phyloP scores from a whole-genome alignment of 2,329 filamentous ascomycete species.

The Talaromyces sp. region DNA sequence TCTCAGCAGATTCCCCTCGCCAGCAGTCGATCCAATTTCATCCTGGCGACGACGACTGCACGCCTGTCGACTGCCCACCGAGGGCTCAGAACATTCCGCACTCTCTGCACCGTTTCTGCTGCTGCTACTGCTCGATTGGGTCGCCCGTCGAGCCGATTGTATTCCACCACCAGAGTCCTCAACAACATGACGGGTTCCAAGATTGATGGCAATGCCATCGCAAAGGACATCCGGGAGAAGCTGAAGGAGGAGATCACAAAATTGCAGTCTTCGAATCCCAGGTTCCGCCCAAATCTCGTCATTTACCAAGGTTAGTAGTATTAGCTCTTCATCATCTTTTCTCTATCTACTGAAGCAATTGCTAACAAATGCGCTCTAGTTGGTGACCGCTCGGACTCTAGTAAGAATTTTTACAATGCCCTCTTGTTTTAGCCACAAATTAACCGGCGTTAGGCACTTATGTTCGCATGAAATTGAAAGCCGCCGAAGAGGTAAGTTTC shows the following conservation, averaged over 20 bases:
- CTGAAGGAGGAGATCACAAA: slow-evolving; percentile 75
- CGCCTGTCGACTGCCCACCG: slow-evolving; percentile 5
- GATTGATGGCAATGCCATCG: slow-evolving; percentile 94
- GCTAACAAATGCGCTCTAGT: slow-evolving; percentile 49
- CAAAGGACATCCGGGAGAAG: slow-evolving; percentile 80
- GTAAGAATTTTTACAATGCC: slow-evolving; percentile 47
- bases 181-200: slow-evolving; percentile 76
- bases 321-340: background rate
- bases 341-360: background rate
- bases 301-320: slow-evolving; percentile 78
- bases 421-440: slow-evolving; percentile 14
- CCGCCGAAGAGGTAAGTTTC: slow-evolving; percentile 71
- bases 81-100: background rate
- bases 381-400: slow-evolving; percentile 86
- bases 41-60: background rate
- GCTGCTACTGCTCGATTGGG: background rate
- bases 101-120: background rate
- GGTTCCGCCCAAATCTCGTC: slow-evolving; percentile 83
- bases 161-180: slow-evolving; percentile 33
- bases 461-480: slow-evolving; percentile 99
- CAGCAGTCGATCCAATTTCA: background rate
- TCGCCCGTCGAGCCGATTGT: background rate
- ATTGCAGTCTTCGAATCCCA: slow-evolving; percentile 75
- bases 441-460: slow-evolving; percentile 66
- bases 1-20: slow-evolving; percentile 5